phyloP scores from a whole-genome alignment of 371 early-diverging fungal genomes.

The Batkoa obscura region DNA sequence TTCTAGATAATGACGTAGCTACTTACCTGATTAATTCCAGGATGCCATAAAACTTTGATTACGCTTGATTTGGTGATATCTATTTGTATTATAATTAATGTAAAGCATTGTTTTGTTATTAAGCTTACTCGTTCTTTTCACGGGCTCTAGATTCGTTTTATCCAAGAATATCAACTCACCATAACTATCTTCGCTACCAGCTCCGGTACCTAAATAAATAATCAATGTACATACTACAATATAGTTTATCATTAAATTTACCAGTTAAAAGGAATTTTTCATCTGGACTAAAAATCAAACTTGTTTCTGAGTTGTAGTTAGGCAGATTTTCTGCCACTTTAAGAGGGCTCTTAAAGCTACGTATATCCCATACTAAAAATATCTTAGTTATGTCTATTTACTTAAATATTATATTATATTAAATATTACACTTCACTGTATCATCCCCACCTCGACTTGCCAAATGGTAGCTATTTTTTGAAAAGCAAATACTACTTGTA shows the following conservation, averaged over 20 bases:
- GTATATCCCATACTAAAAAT: constrained; percentile 68
- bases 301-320: constrained; percentile 52
- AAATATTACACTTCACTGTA: constrained; percentile 52
- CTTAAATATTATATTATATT: background rate
- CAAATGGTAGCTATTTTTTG: constrained; percentile 35
- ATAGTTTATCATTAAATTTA: background rate
- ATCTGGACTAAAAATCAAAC: constrained; percentile 74
- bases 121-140: constrained; percentile 25
- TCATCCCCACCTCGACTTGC: constrained; percentile 68
- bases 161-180: constrained; percentile 52
- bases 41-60: constrained; percentile 69
- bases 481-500: constrained; percentile 45
- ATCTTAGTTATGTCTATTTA: background rate
- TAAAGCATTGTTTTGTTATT: background rate
- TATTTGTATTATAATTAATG: constrained; percentile 3
- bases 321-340: constrained; percentile 31
- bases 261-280: constrained; percentile 51
- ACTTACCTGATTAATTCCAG: constrained; percentile 58
- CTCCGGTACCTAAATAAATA: constrained; percentile 25
- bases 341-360: constrained; percentile 48
- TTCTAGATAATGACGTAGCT: background rate
- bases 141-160: constrained; percentile 36
- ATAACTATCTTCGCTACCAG: constrained; percentile 41
- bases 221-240: background rate
- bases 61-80: constrained; percentile 40